Evolutionary conservation across 768 basidiomycete species (phyloP).

Genomic region (Macrolepiota dolichaula): DNA sequence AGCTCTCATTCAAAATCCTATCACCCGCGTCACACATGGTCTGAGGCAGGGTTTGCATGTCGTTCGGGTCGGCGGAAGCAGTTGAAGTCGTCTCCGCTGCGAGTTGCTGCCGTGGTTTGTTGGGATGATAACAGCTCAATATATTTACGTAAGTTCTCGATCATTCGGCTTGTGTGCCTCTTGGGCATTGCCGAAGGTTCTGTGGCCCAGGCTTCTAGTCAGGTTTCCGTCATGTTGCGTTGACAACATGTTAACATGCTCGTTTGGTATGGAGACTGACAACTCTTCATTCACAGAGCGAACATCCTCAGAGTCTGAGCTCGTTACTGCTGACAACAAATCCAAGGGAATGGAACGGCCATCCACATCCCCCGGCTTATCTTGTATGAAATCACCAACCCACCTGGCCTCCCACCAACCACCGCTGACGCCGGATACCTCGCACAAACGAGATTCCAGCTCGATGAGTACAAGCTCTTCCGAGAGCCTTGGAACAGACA

Average conservation of each 20-base stretch:
- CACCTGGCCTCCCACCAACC: not conserved
- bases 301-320: not conserved
- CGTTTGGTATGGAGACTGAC: not conserved
- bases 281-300: not conserved
- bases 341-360: not conserved
- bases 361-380: not conserved
- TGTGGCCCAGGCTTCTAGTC: not conserved
- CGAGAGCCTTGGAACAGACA: not conserved
- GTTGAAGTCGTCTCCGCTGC: conserved; percentile 1
- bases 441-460: not conserved
- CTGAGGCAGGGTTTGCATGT: not conserved
- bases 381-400: not conserved
- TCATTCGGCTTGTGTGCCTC: too few relatives aligned
- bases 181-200: not conserved
- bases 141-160: not conserved
- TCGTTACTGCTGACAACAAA: not conserved
- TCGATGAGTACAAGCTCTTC: not conserved
- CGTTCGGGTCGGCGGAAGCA: not conserved
- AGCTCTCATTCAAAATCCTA: not conserved
- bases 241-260: not conserved
- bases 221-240: not conserved
- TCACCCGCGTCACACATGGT: not conserved
- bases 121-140: not conserved
- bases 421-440: not conserved
- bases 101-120: conserved; percentile 2